Evolutionary conservation across 1,139 yeast genomes (phyloP), one percentile per base, ranked within the genome.

Genomic region (Saccharomyces uvarum): DNA sequence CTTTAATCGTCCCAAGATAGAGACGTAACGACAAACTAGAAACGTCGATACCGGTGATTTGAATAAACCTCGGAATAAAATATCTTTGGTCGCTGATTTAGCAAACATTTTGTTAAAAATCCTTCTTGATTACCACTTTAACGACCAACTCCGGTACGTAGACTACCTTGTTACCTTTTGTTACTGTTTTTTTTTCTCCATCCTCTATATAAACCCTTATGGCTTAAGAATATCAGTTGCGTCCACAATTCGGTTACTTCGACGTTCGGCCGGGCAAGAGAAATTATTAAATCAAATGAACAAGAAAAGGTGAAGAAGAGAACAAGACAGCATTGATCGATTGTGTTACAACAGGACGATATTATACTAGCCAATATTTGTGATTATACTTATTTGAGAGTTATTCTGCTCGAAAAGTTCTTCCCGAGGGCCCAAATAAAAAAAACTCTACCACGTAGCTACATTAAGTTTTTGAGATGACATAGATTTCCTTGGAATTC

Each of bases 1-100:
- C 53, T 63, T 59, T 51, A 74, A 61, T 2, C 61, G 63, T 4
- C 74, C 68, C 48, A 74, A 56, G 7, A 73, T 56, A 2, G 74
- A 71, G 2, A 70, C 53, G 1, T 63, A 57, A 54, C 75, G 73
- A 32, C 28, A 27, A n/a, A 3, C 11, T 46, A 16, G 31, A 26
- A 46, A 46, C 13, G 24, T 26, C 14, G 29, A 29, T 29, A 48
- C 26, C 44, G 26, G 38, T 5, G 50, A 48, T 7, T 26, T 46
- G 31, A 27, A 46, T 26, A 27, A 9, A 13, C 48, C 48, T 26
- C 48, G 31, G 28, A 26, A 26, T 4, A 46, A 13, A 27, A 46
- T n/a, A 27, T 46, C 13, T 5, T 24, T 46, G n/a, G n/a, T 14
- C 14, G 31, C 28, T 26, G 28, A 11, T 19, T n/a, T n/a, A 8